A percentile compares a stretch with the other conserved stretches of the same genome.
Evolutionary conservation across 306 rosid species (phyloP).

Genomic region (Malus sylvestris): DNA sequence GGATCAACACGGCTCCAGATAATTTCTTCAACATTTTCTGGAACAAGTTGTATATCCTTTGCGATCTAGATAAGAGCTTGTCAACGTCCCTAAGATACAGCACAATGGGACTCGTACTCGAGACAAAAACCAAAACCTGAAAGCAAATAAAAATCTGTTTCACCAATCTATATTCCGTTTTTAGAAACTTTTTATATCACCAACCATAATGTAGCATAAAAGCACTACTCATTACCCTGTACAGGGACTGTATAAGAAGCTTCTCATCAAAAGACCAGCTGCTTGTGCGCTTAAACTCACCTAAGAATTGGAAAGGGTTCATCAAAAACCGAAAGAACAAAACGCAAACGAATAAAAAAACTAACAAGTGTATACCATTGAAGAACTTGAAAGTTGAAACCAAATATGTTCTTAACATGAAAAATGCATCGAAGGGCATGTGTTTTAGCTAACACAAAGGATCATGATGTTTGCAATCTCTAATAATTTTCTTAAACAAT

Average conservation of each 20-base stretch:
- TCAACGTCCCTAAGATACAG: conserved; percentile 80
- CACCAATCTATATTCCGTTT: background rate
- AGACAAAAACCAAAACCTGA: conserved; percentile 67
- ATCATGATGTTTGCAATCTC: background rate
- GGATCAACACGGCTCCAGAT: conserved; percentile 73
- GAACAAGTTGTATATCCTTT: conserved; percentile 58
- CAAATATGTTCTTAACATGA: background rate
- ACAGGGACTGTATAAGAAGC: conserved; percentile 74
- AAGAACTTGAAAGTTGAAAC: background rate
- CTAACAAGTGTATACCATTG: background rate
- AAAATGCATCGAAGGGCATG: background rate
- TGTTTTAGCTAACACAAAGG: background rate
- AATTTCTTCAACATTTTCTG: conserved; percentile 76
- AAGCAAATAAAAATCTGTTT: conserved; percentile 7
- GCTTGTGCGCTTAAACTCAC: conserved; percentile 56
- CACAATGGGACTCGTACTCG: conserved; percentile 71
- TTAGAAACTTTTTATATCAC: background rate
- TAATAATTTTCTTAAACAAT: background rate
- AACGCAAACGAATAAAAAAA: background rate
- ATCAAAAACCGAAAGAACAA: background rate
- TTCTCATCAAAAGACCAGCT: conserved; percentile 94
- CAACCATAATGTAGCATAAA: background rate
- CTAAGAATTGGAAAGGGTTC: conserved; percentile 21
- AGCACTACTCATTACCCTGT: conserved; percentile 45
- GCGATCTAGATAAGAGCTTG: conserved; percentile 54